Evolutionary conservation across 768 basidiomycete genomes (phyloP).

Genomic region (Lactarius tabidus): DNA sequence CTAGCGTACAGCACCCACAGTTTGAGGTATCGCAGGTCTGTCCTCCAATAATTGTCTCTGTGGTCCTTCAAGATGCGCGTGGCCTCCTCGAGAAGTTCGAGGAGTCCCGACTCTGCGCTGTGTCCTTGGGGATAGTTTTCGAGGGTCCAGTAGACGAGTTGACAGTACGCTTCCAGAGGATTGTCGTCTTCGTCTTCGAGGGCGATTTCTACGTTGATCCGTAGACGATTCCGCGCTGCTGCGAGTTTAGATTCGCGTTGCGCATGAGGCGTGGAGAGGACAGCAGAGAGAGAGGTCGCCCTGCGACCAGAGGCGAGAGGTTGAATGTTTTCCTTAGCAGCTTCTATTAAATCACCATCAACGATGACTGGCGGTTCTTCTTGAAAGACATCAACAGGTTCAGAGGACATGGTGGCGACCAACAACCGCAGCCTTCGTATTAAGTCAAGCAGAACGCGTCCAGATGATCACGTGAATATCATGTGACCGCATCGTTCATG

Average conservation of each 20-base stretch:
- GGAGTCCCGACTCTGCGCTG: slow-evolving; percentile 81
- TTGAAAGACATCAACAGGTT: slow-evolving; percentile 37
- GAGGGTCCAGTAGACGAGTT: slow-evolving; percentile 86
- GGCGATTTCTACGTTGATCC: slow-evolving; percentile 68
- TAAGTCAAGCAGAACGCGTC: neutral
- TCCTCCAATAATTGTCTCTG: slow-evolving; percentile 66
- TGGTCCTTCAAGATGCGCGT: slow-evolving; percentile 81
- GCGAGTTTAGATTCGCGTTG: slow-evolving; percentile 69
- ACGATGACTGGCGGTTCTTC: slow-evolving; percentile 49
- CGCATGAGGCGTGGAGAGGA: slow-evolving; percentile 72
- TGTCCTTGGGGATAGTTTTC: slow-evolving; percentile 95
- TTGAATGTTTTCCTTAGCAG: slow-evolving; percentile 84
- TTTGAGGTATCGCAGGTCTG: slow-evolving; percentile 83
- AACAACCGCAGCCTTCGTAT: neutral
- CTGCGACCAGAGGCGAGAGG: slow-evolving; percentile 75
- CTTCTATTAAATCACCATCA: slow-evolving; percentile 77
- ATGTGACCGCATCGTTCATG: slow-evolving; percentile 17
- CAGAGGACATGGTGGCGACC: slow-evolving; percentile 5
- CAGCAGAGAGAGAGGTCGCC: slow-evolving; percentile 69
- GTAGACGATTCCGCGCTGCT: slow-evolving; percentile 58
- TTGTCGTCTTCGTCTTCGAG: slow-evolving; percentile 72
- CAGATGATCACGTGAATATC: slow-evolving; percentile 14
- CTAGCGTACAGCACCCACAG: slow-evolving; percentile 93
- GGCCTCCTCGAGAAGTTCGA: slow-evolving; percentile 89
- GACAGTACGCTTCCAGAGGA: slow-evolving; percentile 80